Evolutionary conservation across 2,329 filamentous ascomycete species (phyloP).

Genomic region (Sporothrix brasiliensis): DNA sequence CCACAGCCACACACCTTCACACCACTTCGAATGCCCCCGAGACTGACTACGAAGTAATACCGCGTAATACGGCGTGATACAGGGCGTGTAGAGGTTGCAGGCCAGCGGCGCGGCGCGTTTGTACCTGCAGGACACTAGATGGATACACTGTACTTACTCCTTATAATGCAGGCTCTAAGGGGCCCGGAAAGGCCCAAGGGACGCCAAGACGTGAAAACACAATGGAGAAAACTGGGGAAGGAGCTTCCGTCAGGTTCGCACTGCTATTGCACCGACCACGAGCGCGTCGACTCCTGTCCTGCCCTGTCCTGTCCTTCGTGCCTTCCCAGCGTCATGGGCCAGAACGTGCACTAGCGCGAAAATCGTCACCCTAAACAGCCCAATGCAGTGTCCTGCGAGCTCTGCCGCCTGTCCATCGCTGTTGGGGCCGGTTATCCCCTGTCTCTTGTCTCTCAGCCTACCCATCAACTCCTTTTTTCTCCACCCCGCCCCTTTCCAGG

Average conservation of each 20-base stretch:
- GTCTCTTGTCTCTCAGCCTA: constrained; percentile 3
- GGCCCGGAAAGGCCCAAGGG: not conserved
- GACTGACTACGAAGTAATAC: no score
- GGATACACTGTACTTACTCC: not conserved
- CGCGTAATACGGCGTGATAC: not conserved
- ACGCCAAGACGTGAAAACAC: not conserved
- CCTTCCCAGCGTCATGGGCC: constrained; percentile 13
- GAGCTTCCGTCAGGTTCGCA: not conserved
- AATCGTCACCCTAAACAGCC: not conserved
- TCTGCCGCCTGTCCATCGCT: constrained; percentile 16
- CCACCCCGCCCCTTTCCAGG: constrained; percentile 27
- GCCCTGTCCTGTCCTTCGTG: no score
- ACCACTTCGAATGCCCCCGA: not conserved
- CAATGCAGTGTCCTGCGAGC: constrained; percentile 17
- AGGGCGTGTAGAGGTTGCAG: not conserved
- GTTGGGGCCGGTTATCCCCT: not conserved
- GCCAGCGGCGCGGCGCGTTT: not conserved
- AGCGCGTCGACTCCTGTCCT: not conserved
- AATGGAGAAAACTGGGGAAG: constrained; percentile 10
- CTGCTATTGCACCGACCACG: not conserved
- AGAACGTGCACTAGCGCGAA: constrained; percentile 22
- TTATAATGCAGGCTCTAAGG: not conserved
- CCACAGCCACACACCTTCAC: not conserved
- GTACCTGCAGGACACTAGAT: constrained; percentile 32
- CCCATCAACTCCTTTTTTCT: not conserved